A percentile compares a stretch with the other conserved stretches of the same genome.
Evolutionary conservation across 345 rosid species (phyloP).

Genomic region (Salix dunnii): DNA sequence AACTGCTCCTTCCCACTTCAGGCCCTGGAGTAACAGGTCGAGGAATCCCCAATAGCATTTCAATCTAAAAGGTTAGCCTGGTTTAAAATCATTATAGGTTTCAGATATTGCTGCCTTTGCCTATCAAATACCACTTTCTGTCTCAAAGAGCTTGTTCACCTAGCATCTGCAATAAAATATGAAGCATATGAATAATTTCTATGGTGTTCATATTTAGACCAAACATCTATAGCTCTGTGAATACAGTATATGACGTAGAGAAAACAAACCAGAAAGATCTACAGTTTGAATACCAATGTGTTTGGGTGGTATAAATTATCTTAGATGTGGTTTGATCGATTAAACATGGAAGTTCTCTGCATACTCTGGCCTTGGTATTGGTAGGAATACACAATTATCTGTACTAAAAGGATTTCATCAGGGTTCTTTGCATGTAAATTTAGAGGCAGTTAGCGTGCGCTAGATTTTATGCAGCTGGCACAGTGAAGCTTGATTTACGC

Average conservation of each 20-base stretch:
- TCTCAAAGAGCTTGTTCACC: neutral
- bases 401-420: neutral
- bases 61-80: constrained; percentile 42
- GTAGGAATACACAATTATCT: neutral
- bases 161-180: neutral
- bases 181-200: too few species aligned
- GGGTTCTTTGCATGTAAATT: neutral
- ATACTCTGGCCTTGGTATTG: neutral
- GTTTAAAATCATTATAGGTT: neutral
- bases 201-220: too few species aligned
- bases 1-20: constrained; percentile 74
- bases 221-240: neutral
- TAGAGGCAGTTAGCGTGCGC: neutral
- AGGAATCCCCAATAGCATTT: constrained; percentile 91
- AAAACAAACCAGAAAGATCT: neutral
- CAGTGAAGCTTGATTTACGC: neutral
- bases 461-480: neutral
- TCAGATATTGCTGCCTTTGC: neutral
- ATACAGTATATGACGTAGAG: neutral
- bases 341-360: neutral
- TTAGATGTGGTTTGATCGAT: neutral
- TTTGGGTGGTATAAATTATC: neutral
- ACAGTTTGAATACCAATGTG: neutral
- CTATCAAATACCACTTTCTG: neutral
- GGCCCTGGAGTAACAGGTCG: constrained; percentile 87